These are phyloP conservation scores for Juglanconis oblonga DNA, from an alignment of 2,329 filamentous ascomycete species.

Conservation along the genomic window DNA sequence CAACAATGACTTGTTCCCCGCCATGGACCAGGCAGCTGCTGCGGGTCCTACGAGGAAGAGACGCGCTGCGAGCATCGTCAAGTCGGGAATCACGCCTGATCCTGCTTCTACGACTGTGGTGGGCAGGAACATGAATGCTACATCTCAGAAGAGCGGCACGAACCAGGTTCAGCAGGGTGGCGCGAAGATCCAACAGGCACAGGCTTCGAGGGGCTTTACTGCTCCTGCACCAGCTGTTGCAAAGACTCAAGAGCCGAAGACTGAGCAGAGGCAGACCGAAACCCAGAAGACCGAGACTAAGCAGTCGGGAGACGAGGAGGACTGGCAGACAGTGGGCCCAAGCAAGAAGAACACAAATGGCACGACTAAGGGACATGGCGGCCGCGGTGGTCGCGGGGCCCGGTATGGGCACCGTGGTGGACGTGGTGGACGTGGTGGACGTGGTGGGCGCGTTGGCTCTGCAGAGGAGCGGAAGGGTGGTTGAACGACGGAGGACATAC, in stretches of 20 bases:
- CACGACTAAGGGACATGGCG: not conserved
- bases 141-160: not conserved
- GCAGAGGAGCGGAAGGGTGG: slow-evolving; percentile 16
- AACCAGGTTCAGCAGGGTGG: not conserved
- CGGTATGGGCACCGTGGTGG: not conserved
- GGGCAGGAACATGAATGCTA: not conserved
- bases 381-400: not conserved
- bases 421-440: not conserved
- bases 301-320: not conserved
- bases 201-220: not conserved
- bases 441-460: not conserved
- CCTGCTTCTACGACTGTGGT: not conserved
- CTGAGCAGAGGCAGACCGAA: not conserved
- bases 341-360: slow-evolving; percentile 1
- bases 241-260: not conserved
- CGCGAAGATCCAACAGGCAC: not conserved
- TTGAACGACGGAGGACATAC: not conserved
- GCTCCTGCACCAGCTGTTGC: not conserved
- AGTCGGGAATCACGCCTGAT: not conserved
- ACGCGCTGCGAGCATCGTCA: slow-evolving; percentile 1
- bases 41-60: not conserved
- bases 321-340: slow-evolving; percentile 10
- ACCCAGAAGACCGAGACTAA: not conserved
- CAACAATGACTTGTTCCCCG: slow-evolving; percentile 5
- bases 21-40: slow-evolving; percentile 4